Percentiles rank a stretch among this genome's conserved stretches.
Evolutionary conservation across 83 land plant genomes (phyloP).

Genomic region (Thuja plicata): DNA sequence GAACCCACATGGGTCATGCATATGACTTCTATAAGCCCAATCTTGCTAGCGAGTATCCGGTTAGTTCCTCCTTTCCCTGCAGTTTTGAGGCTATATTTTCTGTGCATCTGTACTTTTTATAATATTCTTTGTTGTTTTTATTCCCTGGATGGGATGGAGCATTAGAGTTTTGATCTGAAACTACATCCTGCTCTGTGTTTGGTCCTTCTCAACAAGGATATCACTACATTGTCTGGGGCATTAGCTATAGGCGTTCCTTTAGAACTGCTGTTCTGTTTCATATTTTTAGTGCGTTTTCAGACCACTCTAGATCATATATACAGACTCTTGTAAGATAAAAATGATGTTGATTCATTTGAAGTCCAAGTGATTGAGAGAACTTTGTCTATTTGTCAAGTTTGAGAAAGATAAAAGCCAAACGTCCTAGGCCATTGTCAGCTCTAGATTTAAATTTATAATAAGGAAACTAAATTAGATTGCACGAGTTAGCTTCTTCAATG

Average conservation of each 20-base stretch:
- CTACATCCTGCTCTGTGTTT: background rate
- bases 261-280: background rate
- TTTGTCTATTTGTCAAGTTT: background rate
- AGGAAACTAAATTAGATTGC: background rate
- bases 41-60: conserved; percentile 99
- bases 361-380: background rate
- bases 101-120: background rate
- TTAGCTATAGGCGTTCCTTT: background rate
- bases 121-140: background rate
- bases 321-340: background rate
- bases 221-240: background rate
- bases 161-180: background rate
- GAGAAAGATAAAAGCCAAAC: background rate
- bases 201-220: background rate
- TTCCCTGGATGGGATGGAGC: background rate
- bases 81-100: background rate
- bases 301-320: background rate
- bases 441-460: background rate
- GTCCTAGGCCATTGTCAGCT: background rate
- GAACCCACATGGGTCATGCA: conserved; percentile 89
- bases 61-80: conserved; percentile 29
- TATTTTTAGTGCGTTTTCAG: background rate
- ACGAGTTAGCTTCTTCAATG: background rate
- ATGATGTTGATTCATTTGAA: background rate
- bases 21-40: conserved; percentile 98